Conservation (phyloP, 1,284 basidiomycete genomes). For the Phellinidium pouzarii region DNA sequence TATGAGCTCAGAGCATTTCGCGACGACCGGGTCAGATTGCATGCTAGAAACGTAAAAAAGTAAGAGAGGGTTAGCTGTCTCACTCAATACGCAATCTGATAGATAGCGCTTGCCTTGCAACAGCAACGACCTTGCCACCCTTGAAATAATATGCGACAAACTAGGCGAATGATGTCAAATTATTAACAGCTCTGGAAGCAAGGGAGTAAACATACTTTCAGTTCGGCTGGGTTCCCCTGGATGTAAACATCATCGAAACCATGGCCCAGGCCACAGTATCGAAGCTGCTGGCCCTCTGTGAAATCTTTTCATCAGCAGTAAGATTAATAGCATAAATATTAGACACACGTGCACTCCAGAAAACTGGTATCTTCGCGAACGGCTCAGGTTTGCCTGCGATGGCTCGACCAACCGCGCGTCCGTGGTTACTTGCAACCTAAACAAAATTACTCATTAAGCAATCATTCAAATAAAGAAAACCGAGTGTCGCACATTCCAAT, state of each 20-base stretch:
- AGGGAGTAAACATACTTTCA: slow-evolving; percentile 52
- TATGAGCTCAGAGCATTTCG: slow-evolving; percentile 77
- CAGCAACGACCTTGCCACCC: slow-evolving; percentile 71
- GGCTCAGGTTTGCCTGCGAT: slow-evolving; percentile 61
- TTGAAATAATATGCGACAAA: slow-evolving; percentile 87
- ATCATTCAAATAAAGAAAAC: slow-evolving; percentile 5
- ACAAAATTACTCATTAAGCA: slow-evolving; percentile 21
- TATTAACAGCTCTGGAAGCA: neutral
- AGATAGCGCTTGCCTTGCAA: slow-evolving; percentile 49
- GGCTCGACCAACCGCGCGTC: slow-evolving; percentile 73
- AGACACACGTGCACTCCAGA: slow-evolving; percentile 81
- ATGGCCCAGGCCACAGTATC: slow-evolving; percentile 73
- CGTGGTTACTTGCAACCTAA: slow-evolving; percentile 80
- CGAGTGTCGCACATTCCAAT: slow-evolving; percentile 73
- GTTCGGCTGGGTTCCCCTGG: slow-evolving; percentile 68
- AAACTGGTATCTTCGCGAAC: slow-evolving; percentile 78
- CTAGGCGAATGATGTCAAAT: slow-evolving; percentile 29
- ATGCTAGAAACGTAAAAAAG: slow-evolving; percentile 43
- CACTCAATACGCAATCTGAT: slow-evolving; percentile 24
- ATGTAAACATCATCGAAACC: slow-evolving; percentile 71
- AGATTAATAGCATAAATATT: neutral
- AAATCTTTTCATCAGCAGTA: slow-evolving; percentile 20
- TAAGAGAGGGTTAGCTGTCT: no score
- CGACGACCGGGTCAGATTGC: slow-evolving; percentile 78
- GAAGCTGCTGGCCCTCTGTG: slow-evolving; percentile 66